These are phyloP conservation scores for Asparagopsis taxiformis DNA, from an alignment of 31 red algal genomes.

Conservation along the genomic window DNA sequence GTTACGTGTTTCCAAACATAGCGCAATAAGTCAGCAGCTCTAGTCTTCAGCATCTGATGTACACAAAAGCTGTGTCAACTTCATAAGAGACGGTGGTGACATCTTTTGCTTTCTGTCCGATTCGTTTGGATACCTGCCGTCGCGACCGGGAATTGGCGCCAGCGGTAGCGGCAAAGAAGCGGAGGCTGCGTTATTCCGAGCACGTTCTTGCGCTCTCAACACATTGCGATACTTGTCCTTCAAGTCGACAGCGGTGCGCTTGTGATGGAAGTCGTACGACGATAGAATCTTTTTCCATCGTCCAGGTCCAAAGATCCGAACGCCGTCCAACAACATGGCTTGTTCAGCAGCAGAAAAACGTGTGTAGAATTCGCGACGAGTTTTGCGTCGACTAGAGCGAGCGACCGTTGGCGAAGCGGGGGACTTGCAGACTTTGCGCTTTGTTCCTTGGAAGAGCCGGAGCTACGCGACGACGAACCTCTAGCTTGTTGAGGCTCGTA, in stretches of 20 bases:
- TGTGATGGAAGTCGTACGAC: slow-evolving; percentile 47
- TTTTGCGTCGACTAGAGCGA: slow-evolving; percentile 10
- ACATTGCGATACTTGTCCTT: too few relatives aligned
- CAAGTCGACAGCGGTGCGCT: slow-evolving; percentile 59
- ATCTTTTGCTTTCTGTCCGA: background rate
- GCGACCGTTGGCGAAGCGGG: too few relatives aligned
- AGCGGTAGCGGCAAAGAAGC: background rate
- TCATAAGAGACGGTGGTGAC: slow-evolving; percentile 13
- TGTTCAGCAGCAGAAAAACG: slow-evolving; percentile 52
- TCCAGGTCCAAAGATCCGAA: slow-evolving; percentile 41
- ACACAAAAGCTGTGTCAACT: slow-evolving; percentile 4
- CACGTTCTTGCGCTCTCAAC: background rate
- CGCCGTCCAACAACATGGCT: slow-evolving; percentile 44
- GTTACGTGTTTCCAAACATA: too few relatives aligned
- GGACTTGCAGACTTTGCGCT: too few relatives aligned
- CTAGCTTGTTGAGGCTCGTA: too few relatives aligned
- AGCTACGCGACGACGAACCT: too few relatives aligned
- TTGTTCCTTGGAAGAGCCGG: too few relatives aligned
- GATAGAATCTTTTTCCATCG: slow-evolving; percentile 71
- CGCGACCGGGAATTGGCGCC: background rate
- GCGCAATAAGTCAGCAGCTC: too few relatives aligned
- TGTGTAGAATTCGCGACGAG: slow-evolving; percentile 47
- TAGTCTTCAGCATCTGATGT: slow-evolving; percentile 4
- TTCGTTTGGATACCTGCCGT: background rate
- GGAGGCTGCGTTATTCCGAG: too few relatives aligned